phyloP scores from a whole-genome alignment of 2,329 filamentous ascomycete genomes.

The Nemania sp. region DNA sequence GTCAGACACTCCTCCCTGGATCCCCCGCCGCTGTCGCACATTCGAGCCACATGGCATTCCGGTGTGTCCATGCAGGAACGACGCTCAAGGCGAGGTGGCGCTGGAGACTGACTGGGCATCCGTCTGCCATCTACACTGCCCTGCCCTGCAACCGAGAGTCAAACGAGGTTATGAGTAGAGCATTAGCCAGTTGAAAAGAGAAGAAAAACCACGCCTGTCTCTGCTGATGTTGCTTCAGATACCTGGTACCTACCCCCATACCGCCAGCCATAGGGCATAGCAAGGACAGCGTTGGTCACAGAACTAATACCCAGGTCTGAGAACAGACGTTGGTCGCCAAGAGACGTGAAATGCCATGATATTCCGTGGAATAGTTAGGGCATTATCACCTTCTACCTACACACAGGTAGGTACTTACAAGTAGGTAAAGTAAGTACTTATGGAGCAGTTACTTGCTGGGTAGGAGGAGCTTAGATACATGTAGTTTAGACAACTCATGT shows the following conservation, averaged over 20 bases:
- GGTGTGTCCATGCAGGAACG: constrained; percentile 27
- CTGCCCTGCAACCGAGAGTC: too few relatives aligned
- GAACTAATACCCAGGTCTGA: not conserved
- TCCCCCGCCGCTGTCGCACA: constrained; percentile 18
- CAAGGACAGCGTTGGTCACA: too few relatives aligned
- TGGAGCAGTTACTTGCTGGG: not conserved
- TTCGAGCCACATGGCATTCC: constrained; percentile 28
- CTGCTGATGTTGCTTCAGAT: too few relatives aligned
- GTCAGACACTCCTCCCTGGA: constrained; percentile 16
- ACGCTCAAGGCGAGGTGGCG: constrained; percentile 15
- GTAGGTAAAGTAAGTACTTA: not conserved
- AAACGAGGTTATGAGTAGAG: too few relatives aligned
- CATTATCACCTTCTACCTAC: too few relatives aligned
- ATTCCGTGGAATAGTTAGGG: not conserved
- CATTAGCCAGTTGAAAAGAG: too few relatives aligned
- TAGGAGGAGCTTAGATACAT: too few relatives aligned
- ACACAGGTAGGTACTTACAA: too few relatives aligned
- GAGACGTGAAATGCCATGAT: not conserved
- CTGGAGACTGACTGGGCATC: constrained; percentile 19
- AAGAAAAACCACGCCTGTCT: too few relatives aligned
- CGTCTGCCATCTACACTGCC: constrained; percentile 3
- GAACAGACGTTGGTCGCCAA: not conserved
- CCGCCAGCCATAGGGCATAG: too few relatives aligned
- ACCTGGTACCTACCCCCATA: too few relatives aligned
- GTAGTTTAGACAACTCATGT: too few relatives aligned